Conservation (phyloP, 306 rosid genomes). For the Spatholobus suberectus region DNA sequence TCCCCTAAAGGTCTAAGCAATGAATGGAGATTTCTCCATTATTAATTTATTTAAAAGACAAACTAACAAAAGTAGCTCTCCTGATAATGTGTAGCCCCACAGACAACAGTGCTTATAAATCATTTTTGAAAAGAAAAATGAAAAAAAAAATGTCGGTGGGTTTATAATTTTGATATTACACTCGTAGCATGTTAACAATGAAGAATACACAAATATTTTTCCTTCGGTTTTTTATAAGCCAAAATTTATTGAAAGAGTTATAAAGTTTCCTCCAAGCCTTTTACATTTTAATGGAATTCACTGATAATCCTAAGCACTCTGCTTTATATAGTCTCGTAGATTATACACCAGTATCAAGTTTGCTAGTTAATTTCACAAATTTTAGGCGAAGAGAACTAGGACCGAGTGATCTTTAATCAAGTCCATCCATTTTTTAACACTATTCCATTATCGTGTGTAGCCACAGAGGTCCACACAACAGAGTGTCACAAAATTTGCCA, state of each 20-base stretch:
- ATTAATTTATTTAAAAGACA: neutral
- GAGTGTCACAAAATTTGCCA: neutral
- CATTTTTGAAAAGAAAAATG: neutral
- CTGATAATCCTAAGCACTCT: too few relatives aligned
- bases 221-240: neutral
- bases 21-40: constrained; percentile 14
- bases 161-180: constrained; percentile 11
- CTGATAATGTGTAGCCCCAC: constrained; percentile 19
- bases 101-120: neutral
- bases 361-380: too few relatives aligned
- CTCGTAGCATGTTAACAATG: neutral
- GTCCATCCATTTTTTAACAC: too few relatives aligned
- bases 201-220: neutral
- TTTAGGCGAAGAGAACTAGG: too few relatives aligned
- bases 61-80: constrained; percentile 13
- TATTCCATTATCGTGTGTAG: too few relatives aligned
- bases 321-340: neutral
- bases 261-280: neutral
- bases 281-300: neutral
- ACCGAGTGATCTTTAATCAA: too few relatives aligned
- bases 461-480: too few relatives aligned
- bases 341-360: too few relatives aligned
- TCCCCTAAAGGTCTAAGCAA: constrained; percentile 25
- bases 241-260: neutral
- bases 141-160: constrained; percentile 3